phyloP scores from a whole-genome alignment of 2,329 filamentous ascomycete species.

The Stagonosporopsis vannaccii region DNA sequence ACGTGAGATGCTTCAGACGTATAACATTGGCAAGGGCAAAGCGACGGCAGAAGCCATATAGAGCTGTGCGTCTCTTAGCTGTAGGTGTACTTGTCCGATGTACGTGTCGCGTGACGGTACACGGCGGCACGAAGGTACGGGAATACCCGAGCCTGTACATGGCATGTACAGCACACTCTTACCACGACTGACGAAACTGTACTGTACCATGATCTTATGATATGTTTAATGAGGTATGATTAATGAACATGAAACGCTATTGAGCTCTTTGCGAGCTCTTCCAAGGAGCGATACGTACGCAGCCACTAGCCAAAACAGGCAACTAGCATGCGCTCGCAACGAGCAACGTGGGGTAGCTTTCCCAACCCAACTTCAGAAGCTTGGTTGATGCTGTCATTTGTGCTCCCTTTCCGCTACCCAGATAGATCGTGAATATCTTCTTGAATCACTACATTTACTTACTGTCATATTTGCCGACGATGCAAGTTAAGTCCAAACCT shows the following conservation, averaged over 20 bases:
- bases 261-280: not conserved
- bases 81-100: not conserved
- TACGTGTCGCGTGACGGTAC: not conserved
- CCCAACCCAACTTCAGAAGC: conserved; percentile 8
- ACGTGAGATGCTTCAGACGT: conserved; percentile 41
- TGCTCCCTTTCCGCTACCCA: no score
- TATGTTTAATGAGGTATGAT: conserved; percentile 21
- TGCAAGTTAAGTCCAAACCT: conserved; percentile 13
- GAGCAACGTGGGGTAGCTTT: conserved; percentile 20
- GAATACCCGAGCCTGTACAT: not conserved
- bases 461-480: not conserved
- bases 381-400: conserved; percentile 9
- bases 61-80: not conserved
- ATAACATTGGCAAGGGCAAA: conserved; percentile 39
- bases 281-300: not conserved
- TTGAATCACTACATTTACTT: no score
- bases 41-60: conserved; percentile 32
- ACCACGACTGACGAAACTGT: conserved; percentile 7
- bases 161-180: not conserved
- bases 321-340: conserved; percentile 10
- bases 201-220: conserved; percentile 12
- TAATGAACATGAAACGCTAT: not conserved
- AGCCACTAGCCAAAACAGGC: conserved; percentile 5
- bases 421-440: no score
- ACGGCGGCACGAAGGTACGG: not conserved